Evolutionary conservation across 306 rosid genomes (phyloP).

Genomic region (Cucurbita maxima): DNA sequence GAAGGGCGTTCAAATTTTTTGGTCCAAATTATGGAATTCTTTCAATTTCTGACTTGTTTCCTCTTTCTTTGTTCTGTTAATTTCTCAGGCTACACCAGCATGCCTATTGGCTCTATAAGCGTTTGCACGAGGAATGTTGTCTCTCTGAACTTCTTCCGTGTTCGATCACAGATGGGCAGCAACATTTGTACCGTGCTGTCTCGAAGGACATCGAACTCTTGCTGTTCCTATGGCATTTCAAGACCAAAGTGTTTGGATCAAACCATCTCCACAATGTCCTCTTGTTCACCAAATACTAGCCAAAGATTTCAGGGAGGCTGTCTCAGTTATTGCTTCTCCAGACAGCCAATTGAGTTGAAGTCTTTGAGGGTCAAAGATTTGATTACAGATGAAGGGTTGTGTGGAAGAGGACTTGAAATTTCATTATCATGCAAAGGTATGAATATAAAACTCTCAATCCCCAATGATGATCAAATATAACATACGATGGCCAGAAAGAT

Average conservation of each 20-base stretch:
- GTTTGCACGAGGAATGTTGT: constrained; percentile 31
- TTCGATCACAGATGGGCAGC: constrained; percentile 45
- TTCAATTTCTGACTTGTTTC: background rate
- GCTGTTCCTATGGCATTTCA: constrained; percentile 23
- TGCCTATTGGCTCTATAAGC: constrained; percentile 29
- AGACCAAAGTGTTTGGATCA: constrained; percentile 24
- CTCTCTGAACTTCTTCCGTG: constrained; percentile 31
- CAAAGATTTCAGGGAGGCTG: constrained; percentile 34
- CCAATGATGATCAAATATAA: constrained; percentile 39
- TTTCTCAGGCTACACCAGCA: constrained; percentile 47
- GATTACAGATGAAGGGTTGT: constrained; percentile 19
- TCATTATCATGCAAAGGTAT: constrained; percentile 39
- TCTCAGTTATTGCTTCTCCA: constrained; percentile 40
- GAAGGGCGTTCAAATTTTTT: background rate
- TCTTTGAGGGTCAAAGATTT: constrained; percentile 13
- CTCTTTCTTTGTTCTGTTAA: constrained; percentile 15
- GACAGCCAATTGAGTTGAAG: constrained; percentile 20
- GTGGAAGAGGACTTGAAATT: constrained; percentile 27
- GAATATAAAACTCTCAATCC: constrained; percentile 38
- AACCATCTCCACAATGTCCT: constrained; percentile 24
- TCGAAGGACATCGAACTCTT: constrained; percentile 27
- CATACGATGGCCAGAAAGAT: constrained; percentile 43
- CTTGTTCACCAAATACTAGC: constrained; percentile 23
- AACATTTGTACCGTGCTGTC: constrained; percentile 35
- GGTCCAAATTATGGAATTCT: background rate